phyloP scores from a whole-genome alignment of 1,139 yeast species.

The Citeromyces hawaiiensis region DNA sequence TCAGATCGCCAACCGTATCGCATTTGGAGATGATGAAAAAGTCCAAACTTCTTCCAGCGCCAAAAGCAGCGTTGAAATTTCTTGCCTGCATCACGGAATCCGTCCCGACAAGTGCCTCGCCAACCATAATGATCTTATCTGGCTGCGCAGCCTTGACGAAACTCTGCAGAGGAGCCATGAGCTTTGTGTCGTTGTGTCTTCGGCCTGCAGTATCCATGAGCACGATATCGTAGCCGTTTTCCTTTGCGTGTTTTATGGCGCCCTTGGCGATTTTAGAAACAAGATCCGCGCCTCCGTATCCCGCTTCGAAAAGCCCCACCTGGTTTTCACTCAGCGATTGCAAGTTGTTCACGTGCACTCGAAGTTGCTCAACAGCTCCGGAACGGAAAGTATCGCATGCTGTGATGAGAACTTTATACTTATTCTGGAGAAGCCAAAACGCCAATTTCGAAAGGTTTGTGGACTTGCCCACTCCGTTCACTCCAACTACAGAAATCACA shows the following conservation, averaged over 20 bases:
- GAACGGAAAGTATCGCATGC: conserved; percentile 98
- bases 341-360: conserved; percentile 83
- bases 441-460: conserved; percentile 91
- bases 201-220: conserved; percentile 96
- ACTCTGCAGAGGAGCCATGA: conserved; percentile 92
- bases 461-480: conserved; percentile 95
- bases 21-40: conserved; percentile 91
- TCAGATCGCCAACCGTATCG: conserved; percentile 94
- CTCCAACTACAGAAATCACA: conserved; percentile 94
- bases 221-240: conserved; percentile 66
- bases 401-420: conserved; percentile 76
- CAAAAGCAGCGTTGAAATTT: conserved; percentile 89
- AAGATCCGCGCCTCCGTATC: conserved; percentile 90
- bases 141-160: conserved; percentile 95
- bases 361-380: conserved; percentile 94
- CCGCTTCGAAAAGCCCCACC: conserved; percentile 83
- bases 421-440: conserved; percentile 87
- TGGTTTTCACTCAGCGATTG: conserved; percentile 45
- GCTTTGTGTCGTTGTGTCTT: conserved; percentile 86
- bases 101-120: conserved; percentile 95
- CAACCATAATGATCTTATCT: conserved; percentile 95
- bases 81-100: conserved; percentile 94
- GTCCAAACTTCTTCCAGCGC: conserved; percentile 67
- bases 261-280: conserved; percentile 92
- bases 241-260: conserved; percentile 69